Conservation (phyloP, 2,329 filamentous ascomycete genomes). For the Graphium sp. region DNA sequence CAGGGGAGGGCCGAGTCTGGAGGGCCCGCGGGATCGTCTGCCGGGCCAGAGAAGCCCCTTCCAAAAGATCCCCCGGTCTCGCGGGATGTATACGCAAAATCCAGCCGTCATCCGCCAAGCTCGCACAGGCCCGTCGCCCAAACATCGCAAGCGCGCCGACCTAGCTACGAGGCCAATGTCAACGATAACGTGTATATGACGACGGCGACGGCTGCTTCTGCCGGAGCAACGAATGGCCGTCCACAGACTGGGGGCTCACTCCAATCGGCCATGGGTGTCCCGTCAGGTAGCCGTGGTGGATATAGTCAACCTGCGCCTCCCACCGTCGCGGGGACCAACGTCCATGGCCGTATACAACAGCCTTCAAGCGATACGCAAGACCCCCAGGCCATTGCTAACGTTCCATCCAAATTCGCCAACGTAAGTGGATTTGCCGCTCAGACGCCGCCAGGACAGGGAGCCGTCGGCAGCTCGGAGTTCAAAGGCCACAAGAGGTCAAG, state of each 20-base stretch:
- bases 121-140: constrained; percentile 16
- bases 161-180: constrained; percentile 22
- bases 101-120: constrained; percentile 26
- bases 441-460: neutral
- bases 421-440: constrained; percentile 38
- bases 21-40: constrained; percentile 5
- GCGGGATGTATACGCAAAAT: constrained; percentile 23
- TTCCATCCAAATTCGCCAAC: constrained; percentile 39
- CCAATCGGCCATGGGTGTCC: constrained; percentile 49
- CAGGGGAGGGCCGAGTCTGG: constrained; percentile 10
- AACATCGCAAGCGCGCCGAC: too few species aligned
- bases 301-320: constrained; percentile 84
- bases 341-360: constrained; percentile 78
- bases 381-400: constrained; percentile 47
- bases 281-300: constrained; percentile 40
- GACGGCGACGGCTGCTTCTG: too few species aligned
- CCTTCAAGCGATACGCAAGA: constrained; percentile 51
- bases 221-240: constrained; percentile 16
- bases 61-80: constrained; percentile 36
- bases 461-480: constrained; percentile 13
- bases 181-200: constrained; percentile 35
- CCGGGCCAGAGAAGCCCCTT: constrained; percentile 38
- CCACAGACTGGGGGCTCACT: constrained; percentile 75
- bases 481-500: constrained; percentile 52
- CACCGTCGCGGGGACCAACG: constrained; percentile 74